Conservation (phyloP, 768 basidiomycete species). For the Amanita rimosa region DNA sequence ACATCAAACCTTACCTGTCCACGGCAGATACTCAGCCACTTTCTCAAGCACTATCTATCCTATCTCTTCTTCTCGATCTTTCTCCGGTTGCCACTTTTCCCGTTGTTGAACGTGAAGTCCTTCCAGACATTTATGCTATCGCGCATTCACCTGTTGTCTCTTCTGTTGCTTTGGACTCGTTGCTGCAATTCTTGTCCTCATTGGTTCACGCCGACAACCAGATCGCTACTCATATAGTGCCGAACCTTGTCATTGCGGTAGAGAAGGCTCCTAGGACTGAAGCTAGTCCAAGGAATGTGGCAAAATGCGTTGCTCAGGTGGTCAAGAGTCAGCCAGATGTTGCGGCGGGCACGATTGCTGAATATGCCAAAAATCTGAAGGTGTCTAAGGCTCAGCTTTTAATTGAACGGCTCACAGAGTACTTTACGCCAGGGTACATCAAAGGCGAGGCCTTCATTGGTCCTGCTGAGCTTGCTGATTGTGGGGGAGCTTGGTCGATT, state of each 20-base stretch:
- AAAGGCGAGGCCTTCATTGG: constrained; percentile 53
- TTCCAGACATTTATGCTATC: constrained; percentile 54
- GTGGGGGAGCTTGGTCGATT: constrained; percentile 90
- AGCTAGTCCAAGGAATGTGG: constrained; percentile 57
- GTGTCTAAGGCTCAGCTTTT: constrained; percentile 16
- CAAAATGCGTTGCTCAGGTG: constrained; percentile 77
- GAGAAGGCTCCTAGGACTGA: constrained; percentile 56
- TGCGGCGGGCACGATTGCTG: constrained; percentile 75
- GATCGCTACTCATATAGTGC: constrained; percentile 75
- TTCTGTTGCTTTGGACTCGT: constrained; percentile 67
- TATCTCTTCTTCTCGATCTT: constrained; percentile 59
- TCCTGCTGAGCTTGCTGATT: constrained; percentile 78
- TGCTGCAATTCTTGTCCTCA: constrained; percentile 72
- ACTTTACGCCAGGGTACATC: constrained; percentile 28
- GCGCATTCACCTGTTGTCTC: constrained; percentile 73
- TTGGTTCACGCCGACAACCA: constrained; percentile 77
- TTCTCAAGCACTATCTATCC: constrained; percentile 54
- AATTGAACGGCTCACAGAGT: background rate
- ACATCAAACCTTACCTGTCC: constrained; percentile 67
- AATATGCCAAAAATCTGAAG: constrained; percentile 76
- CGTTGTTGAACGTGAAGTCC: constrained; percentile 60
- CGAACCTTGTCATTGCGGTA: constrained; percentile 53
- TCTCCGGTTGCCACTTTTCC: constrained; percentile 63
- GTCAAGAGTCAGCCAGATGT: constrained; percentile 60
- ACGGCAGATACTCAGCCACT: constrained; percentile 70